phyloP scores from a whole-genome alignment of 176 grass and related monocot species.

The Avena sativa region DNA sequence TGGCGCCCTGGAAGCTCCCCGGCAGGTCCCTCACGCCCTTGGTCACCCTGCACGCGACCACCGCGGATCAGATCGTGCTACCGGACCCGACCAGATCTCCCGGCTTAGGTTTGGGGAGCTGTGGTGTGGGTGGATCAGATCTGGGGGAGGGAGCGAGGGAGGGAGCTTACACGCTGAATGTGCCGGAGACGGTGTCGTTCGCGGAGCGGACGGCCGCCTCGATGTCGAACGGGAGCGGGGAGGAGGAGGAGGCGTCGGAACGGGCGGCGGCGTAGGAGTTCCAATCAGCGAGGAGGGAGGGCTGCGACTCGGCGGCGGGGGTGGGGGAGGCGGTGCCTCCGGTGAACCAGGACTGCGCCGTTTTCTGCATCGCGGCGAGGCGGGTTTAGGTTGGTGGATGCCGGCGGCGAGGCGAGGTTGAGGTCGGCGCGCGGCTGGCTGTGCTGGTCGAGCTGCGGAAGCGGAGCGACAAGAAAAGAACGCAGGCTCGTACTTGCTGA shows the following conservation, averaged over 20 bases:
- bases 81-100: not conserved
- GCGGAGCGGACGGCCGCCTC: constrained; percentile 86
- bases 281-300: constrained; percentile 90
- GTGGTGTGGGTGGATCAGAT: not conserved
- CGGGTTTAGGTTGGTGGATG: not conserved
- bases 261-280: constrained; percentile 84
- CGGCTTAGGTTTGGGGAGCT: not conserved
- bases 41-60: constrained; percentile 54
- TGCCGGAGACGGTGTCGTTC: constrained; percentile 93
- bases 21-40: constrained; percentile 91
- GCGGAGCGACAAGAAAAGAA: not conserved
- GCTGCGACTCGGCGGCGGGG: constrained; percentile 45
- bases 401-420: not conserved
- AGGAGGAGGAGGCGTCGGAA: constrained; percentile 51
- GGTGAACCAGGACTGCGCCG: constrained; percentile 92
- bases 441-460: constrained; percentile 5
- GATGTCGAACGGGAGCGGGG: constrained; percentile 84
- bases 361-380: constrained; percentile 64
- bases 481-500: not conserved
- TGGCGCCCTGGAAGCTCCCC: constrained; percentile 92
- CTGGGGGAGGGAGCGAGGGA: not conserved
- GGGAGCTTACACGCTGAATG: constrained; percentile 72
- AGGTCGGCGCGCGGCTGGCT: not conserved
- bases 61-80: not conserved
- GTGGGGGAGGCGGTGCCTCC: constrained; percentile 43